phyloP scores from a whole-genome alignment of 1,284 basidiomycete genomes.

The Wolfiporia cocos region DNA sequence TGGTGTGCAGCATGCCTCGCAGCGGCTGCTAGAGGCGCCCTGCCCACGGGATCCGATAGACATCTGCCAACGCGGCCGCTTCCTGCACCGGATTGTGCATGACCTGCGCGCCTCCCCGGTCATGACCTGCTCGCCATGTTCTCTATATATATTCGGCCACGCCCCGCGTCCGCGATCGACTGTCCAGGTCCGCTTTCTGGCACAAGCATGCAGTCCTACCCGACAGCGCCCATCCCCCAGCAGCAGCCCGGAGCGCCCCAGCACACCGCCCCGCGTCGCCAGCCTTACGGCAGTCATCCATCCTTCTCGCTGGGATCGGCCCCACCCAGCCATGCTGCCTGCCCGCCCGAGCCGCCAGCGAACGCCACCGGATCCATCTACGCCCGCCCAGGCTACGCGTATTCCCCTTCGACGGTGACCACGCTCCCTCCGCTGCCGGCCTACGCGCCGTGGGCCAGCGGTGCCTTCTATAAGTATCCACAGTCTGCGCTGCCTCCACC shows the following conservation, averaged over 20 bases:
- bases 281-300: constrained; percentile 15
- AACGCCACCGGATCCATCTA: constrained; percentile 13
- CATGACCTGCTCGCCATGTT: too few species aligned
- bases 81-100: too few species aligned
- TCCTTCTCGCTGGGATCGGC: constrained; percentile 22
- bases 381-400: constrained; percentile 15
- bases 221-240: constrained; percentile 8
- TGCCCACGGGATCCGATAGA: too few species aligned
- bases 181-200: background rate
- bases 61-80: too few species aligned
- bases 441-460: constrained; percentile 8
- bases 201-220: constrained; percentile 12
- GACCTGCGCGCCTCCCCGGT: too few species aligned
- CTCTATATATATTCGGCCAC: constrained; percentile 6
- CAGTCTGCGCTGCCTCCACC: constrained; percentile 5
- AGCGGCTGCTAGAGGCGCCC: too few species aligned
- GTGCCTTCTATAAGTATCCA: constrained; percentile 14
- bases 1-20: too few species aligned
- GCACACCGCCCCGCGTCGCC: constrained; percentile 7
- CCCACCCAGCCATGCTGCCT: constrained; percentile 13
- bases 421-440: constrained; percentile 11
- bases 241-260: constrained; percentile 14
- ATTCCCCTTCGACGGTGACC: constrained; percentile 11
- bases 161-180: constrained; percentile 5
- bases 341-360: constrained; percentile 11